Evolutionary conservation across 2,329 filamentous ascomycete genomes (phyloP).

Genomic region (Aureobasidium sp.): DNA sequence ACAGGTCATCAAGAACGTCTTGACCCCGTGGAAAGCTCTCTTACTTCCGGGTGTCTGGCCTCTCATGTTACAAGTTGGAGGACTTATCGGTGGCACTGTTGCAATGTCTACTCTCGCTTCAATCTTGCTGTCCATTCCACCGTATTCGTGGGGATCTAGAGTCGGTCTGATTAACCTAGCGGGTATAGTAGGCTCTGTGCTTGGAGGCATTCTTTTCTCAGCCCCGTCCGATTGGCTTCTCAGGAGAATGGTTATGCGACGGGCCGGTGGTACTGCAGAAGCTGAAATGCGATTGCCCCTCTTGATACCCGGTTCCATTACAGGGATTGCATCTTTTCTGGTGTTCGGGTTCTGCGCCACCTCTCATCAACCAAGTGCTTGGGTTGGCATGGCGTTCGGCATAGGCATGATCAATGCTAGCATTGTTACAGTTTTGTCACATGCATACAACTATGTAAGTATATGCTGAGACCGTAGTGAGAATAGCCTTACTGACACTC

Average conservation of each 20-base stretch:
- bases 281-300: no score
- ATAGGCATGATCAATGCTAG: constrained; percentile 26
- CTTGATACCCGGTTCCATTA: no score
- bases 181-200: constrained; percentile 30
- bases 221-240: no score
- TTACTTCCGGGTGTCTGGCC: constrained; percentile 37
- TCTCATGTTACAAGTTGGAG: constrained; percentile 36
- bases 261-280: no score
- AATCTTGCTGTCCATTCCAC: constrained; percentile 31
- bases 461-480: no score
- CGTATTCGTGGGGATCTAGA: constrained; percentile 36
- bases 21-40: constrained; percentile 32
- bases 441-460: no score
- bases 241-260: no score
- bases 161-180: constrained; percentile 35
- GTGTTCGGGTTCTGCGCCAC: constrained; percentile 34
- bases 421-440: no score
- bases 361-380: constrained; percentile 29
- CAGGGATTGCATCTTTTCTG: no score
- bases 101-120: constrained; percentile 32
- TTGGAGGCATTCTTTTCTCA: constrained; percentile 14
- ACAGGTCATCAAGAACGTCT: constrained; percentile 28
- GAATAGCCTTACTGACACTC: no score
- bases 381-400: constrained; percentile 35
- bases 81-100: constrained; percentile 35